phyloP scores from a whole-genome alignment of 2,329 filamentous ascomycete species.

The Phaeosphaeria sp. region DNA sequence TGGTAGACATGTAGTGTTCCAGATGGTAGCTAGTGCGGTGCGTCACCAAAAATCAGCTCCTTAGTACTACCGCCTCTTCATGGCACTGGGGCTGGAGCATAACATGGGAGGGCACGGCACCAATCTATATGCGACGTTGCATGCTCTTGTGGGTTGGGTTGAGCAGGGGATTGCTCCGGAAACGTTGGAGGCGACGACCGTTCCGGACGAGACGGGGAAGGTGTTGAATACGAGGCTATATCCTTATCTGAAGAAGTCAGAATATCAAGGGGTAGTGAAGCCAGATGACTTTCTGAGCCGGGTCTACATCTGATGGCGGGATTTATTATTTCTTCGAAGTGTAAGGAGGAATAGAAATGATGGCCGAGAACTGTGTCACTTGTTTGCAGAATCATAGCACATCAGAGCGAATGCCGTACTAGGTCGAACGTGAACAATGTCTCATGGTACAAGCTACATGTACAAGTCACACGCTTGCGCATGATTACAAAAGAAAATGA shows the following conservation, averaged over 20 bases:
- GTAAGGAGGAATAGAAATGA: neutral
- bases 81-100: conserved; percentile 31
- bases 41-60: too few relatives aligned
- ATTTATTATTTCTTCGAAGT: neutral
- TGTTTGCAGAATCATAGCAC: neutral
- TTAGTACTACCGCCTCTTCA: conserved; percentile 19
- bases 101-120: conserved; percentile 25
- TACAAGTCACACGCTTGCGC: conserved; percentile 6
- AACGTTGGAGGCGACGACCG: conserved; percentile 5
- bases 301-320: neutral
- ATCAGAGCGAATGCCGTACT: neutral
- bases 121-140: conserved; percentile 42
- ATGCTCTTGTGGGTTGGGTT: conserved; percentile 35
- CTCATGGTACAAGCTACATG: conserved; percentile 17
- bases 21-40: too few relatives aligned
- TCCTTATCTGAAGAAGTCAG: neutral
- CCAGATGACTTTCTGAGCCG: neutral
- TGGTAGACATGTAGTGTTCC: too few relatives aligned
- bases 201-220: neutral
- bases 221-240: neutral
- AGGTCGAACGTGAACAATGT: conserved; percentile 6
- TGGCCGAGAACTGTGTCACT: neutral
- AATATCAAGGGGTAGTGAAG: neutral
- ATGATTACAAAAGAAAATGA: conserved; percentile 11
- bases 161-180: conserved; percentile 28